phyloP scores from a whole-genome alignment of 2,329 filamentous ascomycete species.

The Fusarium denticulatum region DNA sequence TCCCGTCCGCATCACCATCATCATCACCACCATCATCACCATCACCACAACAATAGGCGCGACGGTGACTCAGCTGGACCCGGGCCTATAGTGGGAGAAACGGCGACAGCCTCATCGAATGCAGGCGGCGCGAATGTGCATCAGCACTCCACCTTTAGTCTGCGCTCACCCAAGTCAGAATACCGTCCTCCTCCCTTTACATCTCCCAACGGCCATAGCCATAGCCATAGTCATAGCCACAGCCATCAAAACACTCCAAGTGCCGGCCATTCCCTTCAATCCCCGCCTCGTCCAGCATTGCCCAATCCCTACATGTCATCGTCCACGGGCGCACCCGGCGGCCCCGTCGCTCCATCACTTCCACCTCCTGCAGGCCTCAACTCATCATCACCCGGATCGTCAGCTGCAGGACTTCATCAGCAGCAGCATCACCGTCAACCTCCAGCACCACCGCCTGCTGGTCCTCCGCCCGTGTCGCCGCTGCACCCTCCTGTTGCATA shows the following conservation, averaged over 20 bases:
- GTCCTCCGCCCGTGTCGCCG: constrained; percentile 52
- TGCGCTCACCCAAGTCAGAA: constrained; percentile 60
- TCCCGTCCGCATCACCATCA: constrained; percentile 46
- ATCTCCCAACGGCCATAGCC: constrained; percentile 43
- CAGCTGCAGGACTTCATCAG: constrained; percentile 39
- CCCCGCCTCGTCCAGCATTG: constrained; percentile 46
- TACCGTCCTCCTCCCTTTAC: constrained; percentile 49
- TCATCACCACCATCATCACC: constrained; percentile 49
- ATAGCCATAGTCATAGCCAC: constrained; percentile 44
- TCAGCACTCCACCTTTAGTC: constrained; percentile 57
- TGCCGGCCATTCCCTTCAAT: constrained; percentile 46
- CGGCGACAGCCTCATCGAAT: constrained; percentile 37
- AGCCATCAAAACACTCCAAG: constrained; percentile 40
- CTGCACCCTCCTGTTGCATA: constrained; percentile 56
- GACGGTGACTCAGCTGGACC: constrained; percentile 48
- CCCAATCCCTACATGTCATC: constrained; percentile 52
- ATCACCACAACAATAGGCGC: constrained; percentile 51
- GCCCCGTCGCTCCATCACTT: constrained; percentile 46
- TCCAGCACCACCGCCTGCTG: constrained; percentile 37
- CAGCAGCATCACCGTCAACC: constrained; percentile 43
- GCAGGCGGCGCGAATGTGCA: constrained; percentile 46
- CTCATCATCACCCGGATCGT: constrained; percentile 32
- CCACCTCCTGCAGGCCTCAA: constrained; percentile 44
- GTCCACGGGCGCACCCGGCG: constrained; percentile 43
- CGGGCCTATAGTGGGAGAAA: constrained; percentile 28